These are phyloP conservation scores for Nannizzia gypsea DNA, from an alignment of 2,329 filamentous ascomycete species.

Conservation along the genomic window DNA sequence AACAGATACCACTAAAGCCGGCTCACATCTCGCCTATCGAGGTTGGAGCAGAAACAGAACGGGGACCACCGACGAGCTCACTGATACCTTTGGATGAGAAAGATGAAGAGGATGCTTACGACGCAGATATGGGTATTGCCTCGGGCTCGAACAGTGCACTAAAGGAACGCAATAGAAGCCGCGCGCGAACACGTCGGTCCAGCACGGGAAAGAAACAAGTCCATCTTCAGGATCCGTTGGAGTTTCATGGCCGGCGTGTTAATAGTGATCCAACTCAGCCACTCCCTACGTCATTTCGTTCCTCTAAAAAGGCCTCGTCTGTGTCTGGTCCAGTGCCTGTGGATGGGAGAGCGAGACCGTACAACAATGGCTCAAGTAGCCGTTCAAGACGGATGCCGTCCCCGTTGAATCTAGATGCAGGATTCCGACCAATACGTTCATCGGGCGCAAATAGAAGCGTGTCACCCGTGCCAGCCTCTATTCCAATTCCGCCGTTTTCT, in stretches of 20 bases:
- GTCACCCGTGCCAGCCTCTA: constrained; percentile 40
- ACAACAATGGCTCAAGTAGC: constrained; percentile 26
- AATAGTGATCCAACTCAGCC: constrained; percentile 8
- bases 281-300: constrained; percentile 16
- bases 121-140: constrained; percentile 6
- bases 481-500: constrained; percentile 51
- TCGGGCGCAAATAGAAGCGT: constrained; percentile 14
- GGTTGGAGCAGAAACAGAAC: constrained; percentile 7
- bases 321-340: constrained; percentile 23
- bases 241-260: constrained; percentile 15
- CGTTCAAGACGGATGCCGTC: constrained; percentile 19
- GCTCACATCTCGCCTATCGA: constrained; percentile 7
- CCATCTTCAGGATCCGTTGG: constrained; percentile 18
- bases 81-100: neutral
- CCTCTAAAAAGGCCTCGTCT: constrained; percentile 21
- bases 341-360: constrained; percentile 21
- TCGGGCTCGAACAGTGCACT: constrained; percentile 6
- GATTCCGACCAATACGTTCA: neutral
- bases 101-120: neutral
- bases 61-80: neutral
- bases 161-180: constrained; percentile 4
- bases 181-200: constrained; percentile 9
- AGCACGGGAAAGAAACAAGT: constrained; percentile 16
- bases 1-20: neutral
- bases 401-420: neutral